A percentile compares a stretch with the other conserved stretches of the same genome.
Conservation (phyloP, 78 protist genomes). For the Dictyostelium citrinum region DNA sequence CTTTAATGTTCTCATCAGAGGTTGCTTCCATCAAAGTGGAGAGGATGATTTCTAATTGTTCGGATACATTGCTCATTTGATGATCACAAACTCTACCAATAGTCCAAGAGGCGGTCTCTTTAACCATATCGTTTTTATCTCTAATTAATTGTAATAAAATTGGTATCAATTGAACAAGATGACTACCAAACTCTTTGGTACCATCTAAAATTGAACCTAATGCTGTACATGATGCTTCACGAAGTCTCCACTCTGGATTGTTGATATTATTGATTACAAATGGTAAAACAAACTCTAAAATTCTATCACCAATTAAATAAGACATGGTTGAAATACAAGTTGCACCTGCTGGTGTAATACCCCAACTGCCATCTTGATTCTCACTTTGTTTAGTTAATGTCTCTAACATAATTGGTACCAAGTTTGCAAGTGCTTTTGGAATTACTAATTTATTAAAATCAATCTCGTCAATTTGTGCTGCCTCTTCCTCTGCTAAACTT, state of each 20-base stretch:
- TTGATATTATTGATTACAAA: slow-evolving; percentile 81
- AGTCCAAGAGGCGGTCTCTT: slow-evolving; percentile 92
- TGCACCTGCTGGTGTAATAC: slow-evolving; percentile 88
- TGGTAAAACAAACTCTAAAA: slow-evolving; percentile 82
- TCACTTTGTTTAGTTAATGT: slow-evolving; percentile 87
- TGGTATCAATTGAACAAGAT: slow-evolving; percentile 14
- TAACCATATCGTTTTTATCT: slow-evolving; percentile 58
- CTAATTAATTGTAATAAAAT: slow-evolving; percentile 15
- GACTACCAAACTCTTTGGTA: neutral
- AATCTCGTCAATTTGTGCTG: slow-evolving; percentile 23
- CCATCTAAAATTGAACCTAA: slow-evolving; percentile 82
- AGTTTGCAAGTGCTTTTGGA: slow-evolving; percentile 51
- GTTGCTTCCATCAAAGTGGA: slow-evolving; percentile 21
- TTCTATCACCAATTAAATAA: slow-evolving; percentile 45
- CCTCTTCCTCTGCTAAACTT: slow-evolving; percentile 92
- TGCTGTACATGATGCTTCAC: slow-evolving; percentile 89
- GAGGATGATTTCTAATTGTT: neutral
- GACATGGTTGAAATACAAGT: slow-evolving; percentile 85
- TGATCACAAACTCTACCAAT: slow-evolving; percentile 87
- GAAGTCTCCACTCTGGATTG: slow-evolving; percentile 74
- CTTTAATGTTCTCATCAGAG: slow-evolving; percentile 70
- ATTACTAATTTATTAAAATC: neutral
- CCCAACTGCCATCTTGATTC: slow-evolving; percentile 85
- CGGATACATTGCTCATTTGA: slow-evolving; percentile 19
- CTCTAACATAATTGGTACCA: slow-evolving; percentile 75